Conservation (phyloP, 2,329 filamentous ascomycete species). For the Colletotrichum abscissum region DNA sequence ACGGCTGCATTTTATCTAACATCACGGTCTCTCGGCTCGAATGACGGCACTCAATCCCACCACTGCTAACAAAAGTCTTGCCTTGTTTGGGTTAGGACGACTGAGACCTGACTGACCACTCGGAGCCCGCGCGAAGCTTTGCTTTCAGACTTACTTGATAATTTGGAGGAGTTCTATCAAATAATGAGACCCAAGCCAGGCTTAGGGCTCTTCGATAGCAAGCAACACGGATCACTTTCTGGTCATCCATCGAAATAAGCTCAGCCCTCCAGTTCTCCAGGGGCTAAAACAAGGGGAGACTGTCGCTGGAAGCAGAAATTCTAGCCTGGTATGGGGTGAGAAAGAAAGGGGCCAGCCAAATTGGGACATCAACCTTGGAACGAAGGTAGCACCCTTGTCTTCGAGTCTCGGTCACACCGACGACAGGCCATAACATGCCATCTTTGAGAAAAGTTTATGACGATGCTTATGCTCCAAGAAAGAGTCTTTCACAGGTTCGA, state of each 20-base stretch:
- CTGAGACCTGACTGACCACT: too few relatives aligned
- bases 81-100: too few relatives aligned
- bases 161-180: too few relatives aligned
- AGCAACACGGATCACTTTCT: background rate
- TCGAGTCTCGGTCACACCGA: background rate
- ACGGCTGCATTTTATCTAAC: too few relatives aligned
- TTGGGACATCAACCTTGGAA: background rate
- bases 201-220: background rate
- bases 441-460: too few relatives aligned
- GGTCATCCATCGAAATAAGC: background rate
- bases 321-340: slow-evolving; percentile 3
- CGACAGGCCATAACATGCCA: background rate
- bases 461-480: too few relatives aligned
- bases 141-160: too few relatives aligned
- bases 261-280: background rate
- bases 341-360: background rate
- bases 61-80: too few relatives aligned
- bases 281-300: background rate
- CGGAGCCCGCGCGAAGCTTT: too few relatives aligned
- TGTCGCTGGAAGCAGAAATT: slow-evolving; percentile 5
- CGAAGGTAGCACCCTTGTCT: background rate
- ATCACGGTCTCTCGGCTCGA: too few relatives aligned
- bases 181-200: background rate
- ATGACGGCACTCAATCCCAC: too few relatives aligned
- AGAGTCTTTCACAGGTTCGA: too few relatives aligned